Conservation (phyloP, 148 eudicot genomes). For the Limonium bicolor region DNA sequence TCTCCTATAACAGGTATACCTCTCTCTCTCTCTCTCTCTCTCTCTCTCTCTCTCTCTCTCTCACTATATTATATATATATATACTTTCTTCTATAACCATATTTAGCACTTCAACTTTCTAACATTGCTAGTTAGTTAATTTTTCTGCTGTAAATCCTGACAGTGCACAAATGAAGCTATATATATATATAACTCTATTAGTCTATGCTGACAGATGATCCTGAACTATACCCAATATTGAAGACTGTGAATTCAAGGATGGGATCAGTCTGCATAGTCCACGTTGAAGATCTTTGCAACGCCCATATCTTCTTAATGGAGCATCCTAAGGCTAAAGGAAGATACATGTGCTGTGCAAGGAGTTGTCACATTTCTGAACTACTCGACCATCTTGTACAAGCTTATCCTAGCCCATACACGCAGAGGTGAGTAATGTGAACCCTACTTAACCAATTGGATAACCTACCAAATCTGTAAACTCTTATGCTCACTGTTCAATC, state of each 20-base stretch:
- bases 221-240: slow-evolving; percentile 26
- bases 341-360: slow-evolving; percentile 16
- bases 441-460: not conserved
- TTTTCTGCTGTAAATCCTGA: too few species aligned
- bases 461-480: not conserved
- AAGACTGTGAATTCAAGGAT: slow-evolving; percentile 25
- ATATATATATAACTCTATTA: too few species aligned
- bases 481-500: not conserved
- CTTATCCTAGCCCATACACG: slow-evolving; percentile 14
- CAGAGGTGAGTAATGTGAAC: slow-evolving; percentile 15
- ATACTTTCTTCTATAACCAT: not conserved
- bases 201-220: slow-evolving; percentile 26
- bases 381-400: slow-evolving; percentile 15
- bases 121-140: not conserved
- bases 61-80: not conserved
- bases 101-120: not conserved
- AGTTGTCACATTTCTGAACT: slow-evolving; percentile 13
- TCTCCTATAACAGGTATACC: slow-evolving; percentile 60
- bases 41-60: not conserved
- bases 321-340: slow-evolving; percentile 32
- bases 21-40: not conserved
- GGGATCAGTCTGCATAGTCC: slow-evolving; percentile 20
- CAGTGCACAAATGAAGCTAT: too few species aligned
- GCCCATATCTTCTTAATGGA: slow-evolving; percentile 68
- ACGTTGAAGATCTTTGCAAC: slow-evolving; percentile 47